These are phyloP conservation scores for Breynia disticha DNA, from an alignment of 441 rosid genomes.

Conservation along the genomic window DNA sequence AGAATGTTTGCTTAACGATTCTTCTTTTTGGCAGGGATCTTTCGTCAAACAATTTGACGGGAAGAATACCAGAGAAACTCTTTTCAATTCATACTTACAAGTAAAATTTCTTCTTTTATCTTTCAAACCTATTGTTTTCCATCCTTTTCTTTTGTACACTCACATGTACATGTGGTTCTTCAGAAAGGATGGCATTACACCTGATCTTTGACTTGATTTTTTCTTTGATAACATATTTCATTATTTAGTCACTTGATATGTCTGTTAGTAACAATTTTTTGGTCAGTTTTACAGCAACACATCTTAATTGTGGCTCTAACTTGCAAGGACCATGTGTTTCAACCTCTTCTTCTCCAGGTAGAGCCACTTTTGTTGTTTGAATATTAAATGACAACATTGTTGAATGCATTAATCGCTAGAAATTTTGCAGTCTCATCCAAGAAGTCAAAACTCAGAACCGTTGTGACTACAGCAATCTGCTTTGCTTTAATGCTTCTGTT, in stretches of 20 bases:
- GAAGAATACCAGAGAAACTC: constrained; percentile 55
- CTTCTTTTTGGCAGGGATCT: constrained; percentile 51
- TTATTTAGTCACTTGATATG: not conserved
- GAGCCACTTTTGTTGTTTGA: not conserved
- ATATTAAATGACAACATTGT: not conserved
- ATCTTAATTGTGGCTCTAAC: constrained; percentile 58
- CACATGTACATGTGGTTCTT: no score
- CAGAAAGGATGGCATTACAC: no score
- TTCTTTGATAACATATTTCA: no score
- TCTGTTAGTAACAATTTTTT: constrained; percentile 17
- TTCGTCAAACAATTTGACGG: constrained; percentile 57
- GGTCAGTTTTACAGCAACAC: constrained; percentile 65
- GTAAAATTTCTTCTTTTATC: constrained; percentile 28
- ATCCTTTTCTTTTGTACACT: no score
- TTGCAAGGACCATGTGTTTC: constrained; percentile 65
- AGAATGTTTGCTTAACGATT: not conserved
- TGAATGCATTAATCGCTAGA: not conserved
- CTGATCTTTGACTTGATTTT: no score
- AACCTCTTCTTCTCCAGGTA: constrained; percentile 53
- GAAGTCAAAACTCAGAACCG: constrained; percentile 49
- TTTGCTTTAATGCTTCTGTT: constrained; percentile 44
- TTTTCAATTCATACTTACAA: constrained; percentile 59
- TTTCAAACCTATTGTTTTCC: no score
- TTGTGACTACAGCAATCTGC: constrained; percentile 41
- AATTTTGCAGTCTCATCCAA: constrained; percentile 41